phyloP scores from a whole-genome alignment of 352 stramenopile genomes.

The Thalassiosira hispida region DNA sequence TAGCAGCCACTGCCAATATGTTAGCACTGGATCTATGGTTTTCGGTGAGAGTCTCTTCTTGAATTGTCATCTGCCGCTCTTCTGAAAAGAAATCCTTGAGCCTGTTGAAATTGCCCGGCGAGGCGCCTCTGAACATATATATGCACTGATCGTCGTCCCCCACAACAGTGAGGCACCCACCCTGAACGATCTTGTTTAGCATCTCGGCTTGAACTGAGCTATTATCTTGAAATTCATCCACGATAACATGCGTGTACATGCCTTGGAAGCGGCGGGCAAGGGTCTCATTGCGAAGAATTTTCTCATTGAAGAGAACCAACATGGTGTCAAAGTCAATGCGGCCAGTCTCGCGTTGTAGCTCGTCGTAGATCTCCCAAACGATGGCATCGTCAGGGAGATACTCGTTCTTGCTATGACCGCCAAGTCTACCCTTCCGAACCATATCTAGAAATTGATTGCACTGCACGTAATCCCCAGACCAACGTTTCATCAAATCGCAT shows the following conservation, averaged over 20 bases:
- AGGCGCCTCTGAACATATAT: constrained; percentile 48
- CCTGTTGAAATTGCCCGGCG: constrained; percentile 38
- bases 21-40: constrained; percentile 45
- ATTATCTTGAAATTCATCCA: constrained; percentile 61
- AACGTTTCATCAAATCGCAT: constrained; percentile 2
- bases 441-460: constrained; percentile 11
- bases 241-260: constrained; percentile 35
- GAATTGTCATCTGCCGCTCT: constrained; percentile 6
- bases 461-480: not conserved
- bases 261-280: constrained; percentile 20
- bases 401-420: constrained; percentile 24
- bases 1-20: constrained; percentile 30
- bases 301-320: constrained; percentile 32
- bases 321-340: constrained; percentile 42
- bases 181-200: constrained; percentile 34
- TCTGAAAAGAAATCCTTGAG: constrained; percentile 22
- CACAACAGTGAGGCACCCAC: constrained; percentile 40
- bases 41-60: constrained; percentile 25
- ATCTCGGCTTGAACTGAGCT: constrained; percentile 22
- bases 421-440: constrained; percentile 15
- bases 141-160: constrained; percentile 60
- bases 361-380: constrained; percentile 37
- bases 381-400: constrained; percentile 23
- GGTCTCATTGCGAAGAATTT: constrained; percentile 5
- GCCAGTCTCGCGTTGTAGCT: constrained; percentile 4